Percentiles rank a stretch among this genome's conserved stretches.
These are phyloP conservation scores for Lipomyces sp. DNA, from an alignment of 805 yeast species.

Conservation along the genomic window DNA sequence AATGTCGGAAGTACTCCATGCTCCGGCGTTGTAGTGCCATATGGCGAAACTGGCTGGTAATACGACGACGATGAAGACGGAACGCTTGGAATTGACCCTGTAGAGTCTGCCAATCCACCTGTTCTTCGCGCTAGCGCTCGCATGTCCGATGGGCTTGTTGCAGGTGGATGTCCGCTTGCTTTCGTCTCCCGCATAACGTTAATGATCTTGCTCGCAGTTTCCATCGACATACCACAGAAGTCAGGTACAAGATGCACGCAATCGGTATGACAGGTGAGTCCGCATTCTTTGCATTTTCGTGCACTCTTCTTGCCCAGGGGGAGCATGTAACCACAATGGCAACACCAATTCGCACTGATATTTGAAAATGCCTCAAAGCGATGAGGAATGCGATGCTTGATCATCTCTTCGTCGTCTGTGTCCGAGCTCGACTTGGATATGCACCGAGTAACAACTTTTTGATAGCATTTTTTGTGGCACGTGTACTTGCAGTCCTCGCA, in stretches of 20 bases:
- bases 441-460: conserved; percentile 76
- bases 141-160: background rate
- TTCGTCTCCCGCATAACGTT: conserved; percentile 49
- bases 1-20: too few relatives aligned
- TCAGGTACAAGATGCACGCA: conserved; percentile 96
- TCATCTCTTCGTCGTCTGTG: conserved; percentile 68
- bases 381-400: conserved; percentile 96
- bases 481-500: conserved; percentile 76
- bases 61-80: too few relatives aligned
- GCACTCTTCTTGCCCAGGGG: conserved; percentile 95
- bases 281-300: conserved; percentile 68
- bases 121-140: too few relatives aligned
- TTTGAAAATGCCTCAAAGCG: conserved; percentile 89
- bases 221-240: conserved; percentile 98
- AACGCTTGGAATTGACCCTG: too few relatives aligned
- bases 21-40: too few relatives aligned
- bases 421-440: conserved; percentile 69
- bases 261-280: conserved; percentile 86
- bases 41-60: too few relatives aligned
- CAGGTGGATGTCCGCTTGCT: conserved; percentile 10
- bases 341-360: conserved; percentile 98
- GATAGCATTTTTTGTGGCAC: conserved; percentile 75
- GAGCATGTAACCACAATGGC: conserved; percentile 95
- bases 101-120: too few relatives aligned
- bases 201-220: conserved; percentile 85